These are phyloP conservation scores for Ustilago shanxiensis DNA, from an alignment of 1,284 basidiomycete genomes.

Conservation along the genomic window DNA sequence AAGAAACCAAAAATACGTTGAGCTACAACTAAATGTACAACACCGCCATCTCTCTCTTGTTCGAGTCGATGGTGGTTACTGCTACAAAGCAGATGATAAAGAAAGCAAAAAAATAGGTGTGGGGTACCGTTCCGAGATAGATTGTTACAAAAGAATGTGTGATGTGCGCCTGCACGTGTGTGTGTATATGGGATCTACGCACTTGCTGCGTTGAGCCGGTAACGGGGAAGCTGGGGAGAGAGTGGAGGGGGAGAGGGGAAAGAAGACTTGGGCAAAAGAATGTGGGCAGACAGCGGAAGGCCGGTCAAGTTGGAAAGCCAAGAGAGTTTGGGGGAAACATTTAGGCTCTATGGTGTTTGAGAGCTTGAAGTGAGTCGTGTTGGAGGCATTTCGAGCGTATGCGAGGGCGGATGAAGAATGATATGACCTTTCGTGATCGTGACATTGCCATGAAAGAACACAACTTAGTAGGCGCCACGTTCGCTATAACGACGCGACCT, in stretches of 20 bases:
- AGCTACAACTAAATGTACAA: conserved; percentile 24
- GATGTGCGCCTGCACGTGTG: conserved; percentile 13
- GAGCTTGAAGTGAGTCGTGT: neutral
- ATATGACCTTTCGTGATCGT: neutral
- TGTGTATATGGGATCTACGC: neutral
- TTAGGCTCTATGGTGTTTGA: neutral
- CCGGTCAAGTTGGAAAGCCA: conserved; percentile 3
- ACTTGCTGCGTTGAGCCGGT: conserved; percentile 3
- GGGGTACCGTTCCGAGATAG: conserved; percentile 4
- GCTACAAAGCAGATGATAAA: conserved; percentile 7
- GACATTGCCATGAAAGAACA: neutral
- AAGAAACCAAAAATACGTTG: conserved; percentile 8
- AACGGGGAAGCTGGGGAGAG: neutral
- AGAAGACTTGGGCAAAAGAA: conserved; percentile 1
- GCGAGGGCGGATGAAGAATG: neutral
- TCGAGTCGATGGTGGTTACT: neutral
- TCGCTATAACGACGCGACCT: conserved; percentile 53
- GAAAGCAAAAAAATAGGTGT: conserved; percentile 1
- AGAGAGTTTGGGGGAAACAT: neutral
- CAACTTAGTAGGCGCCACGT: conserved; percentile 45
- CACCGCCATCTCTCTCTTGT: neutral
- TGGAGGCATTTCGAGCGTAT: neutral
- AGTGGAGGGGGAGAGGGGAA: neutral
- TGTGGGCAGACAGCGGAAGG: neutral
- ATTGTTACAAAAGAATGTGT: conserved; percentile 4